Evolutionary conservation across 257 asterid species (phyloP), one percentile per base, ranked within the genome.

Genomic region (Solanum virginianum): DNA sequence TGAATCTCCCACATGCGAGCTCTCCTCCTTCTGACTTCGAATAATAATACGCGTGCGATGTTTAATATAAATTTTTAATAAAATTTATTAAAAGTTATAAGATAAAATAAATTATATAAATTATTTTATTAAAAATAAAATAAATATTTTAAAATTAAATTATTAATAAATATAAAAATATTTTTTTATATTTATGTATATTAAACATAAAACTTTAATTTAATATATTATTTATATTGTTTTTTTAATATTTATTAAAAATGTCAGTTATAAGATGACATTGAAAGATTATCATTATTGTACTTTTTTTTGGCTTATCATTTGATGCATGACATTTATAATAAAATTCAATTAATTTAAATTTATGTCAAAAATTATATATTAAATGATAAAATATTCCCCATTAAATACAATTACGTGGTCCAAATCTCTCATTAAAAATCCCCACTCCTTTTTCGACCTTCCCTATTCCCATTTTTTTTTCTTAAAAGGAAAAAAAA

Each of bases 1-100:
- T 68, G 85, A 81, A 72, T 80, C 75, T 86, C n/a, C 86, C 93
- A 90, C 92, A 90, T 90, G 89, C 88, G 86, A 84, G 14, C 69
- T 57, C 26, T 18, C 11, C 8, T 20, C 11, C 18, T 18, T 17
- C 6, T 36, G 7, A 56, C 22, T 56, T 56, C 62, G 17, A 56
- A 56, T 56, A 16, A n/a, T 56, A 6, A 7, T 16, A 36, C 0
- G 41, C 39, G 36, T 29, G 5, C 0, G 32, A 29, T n/a, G n/a
- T 36, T 36, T 36, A 36, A 36, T 0, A 36, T 36, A 36, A 36
- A 3, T 36, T 36, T 36, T 3, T 3, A 36, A 36, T 3, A 36
- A 36, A 36, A 36, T n/a, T n/a, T n/a, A n/a, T 36, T 36, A 36
- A 1, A 36, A 36, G 0, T 36, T 36, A 36, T 36, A 4, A 36